Base-by-base conservation (phyloP, 306 rosid genomes). In the Dryas drummondii region DNA sequence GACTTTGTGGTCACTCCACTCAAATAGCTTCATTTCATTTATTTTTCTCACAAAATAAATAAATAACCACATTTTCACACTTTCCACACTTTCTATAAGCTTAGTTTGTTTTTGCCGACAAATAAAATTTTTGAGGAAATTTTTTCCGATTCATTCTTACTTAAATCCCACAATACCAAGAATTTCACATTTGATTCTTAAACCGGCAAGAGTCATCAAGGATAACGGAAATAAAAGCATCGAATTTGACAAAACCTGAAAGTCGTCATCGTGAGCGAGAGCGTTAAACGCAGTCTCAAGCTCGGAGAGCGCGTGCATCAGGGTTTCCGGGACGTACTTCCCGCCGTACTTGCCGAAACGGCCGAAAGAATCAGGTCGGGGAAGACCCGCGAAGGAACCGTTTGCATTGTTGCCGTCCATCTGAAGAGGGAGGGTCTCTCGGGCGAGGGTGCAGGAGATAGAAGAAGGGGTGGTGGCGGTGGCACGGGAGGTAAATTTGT, bases 311-410 rank as follows among this genome's bases (percentile, higher is more conserved):
- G 98, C 99, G 22, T 90, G 69, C 97, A 94, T 94, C 27, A 94
- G 83, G 64, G 99, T 94, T 50, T 94, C 99, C 37, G 99, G 99
- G 26, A 94, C 99, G 56, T 94, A 94, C 57, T 94, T 94, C 3
- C 99, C 99, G 2, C 99, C 99, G 71, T 86, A 94, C 63, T 81
- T 87, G 0, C 99, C 99, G 73, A 88, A 94, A 27, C 97, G 87
- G 0, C 99, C 99, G 56, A 92, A 88, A 0, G 97, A 85, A 89
- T 94, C 99, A 56, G 99, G 99, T 59, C 97, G 78, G 70, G 92
- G 11, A 49, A 70, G 42, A 19, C 17, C 58, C 8, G 32, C 11
- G 3, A 59, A 56, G 42, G 86, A 63, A 73, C 87, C 89, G 75
- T 81, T 80, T 1, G 10, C 65, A 12, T 10, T 22, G 64, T 80